Percentiles rank a stretch among this genome's conserved stretches.
phyloP scores from a whole-genome alignment of 2,329 filamentous ascomycete genomes.

The Colletotrichum karsti region DNA sequence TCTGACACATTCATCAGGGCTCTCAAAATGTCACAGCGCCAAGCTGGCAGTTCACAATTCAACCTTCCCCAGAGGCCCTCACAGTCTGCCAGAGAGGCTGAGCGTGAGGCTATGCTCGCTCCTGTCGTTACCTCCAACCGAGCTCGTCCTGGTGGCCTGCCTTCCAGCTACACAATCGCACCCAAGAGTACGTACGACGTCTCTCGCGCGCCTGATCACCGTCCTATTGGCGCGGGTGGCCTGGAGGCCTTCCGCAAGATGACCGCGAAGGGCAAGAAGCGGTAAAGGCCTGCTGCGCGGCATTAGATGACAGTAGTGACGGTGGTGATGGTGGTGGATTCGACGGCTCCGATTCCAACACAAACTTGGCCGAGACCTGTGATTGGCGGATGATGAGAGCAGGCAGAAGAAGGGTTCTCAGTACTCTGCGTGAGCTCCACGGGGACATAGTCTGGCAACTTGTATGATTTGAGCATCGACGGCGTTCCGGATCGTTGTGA shows the following conservation, averaged over 20 bases:
- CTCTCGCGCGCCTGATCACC: constrained; percentile 57
- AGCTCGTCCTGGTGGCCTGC: constrained; percentile 63
- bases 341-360: background rate
- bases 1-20: constrained; percentile 47
- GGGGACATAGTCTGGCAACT: background rate
- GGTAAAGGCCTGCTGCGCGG: constrained; percentile 1
- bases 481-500: constrained; percentile 17
- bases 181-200: constrained; percentile 70
- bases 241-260: constrained; percentile 73
- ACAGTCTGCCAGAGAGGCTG: constrained; percentile 53
- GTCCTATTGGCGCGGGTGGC: constrained; percentile 70
- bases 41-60: constrained; percentile 55
- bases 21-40: constrained; percentile 60
- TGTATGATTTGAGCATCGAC: constrained; percentile 17
- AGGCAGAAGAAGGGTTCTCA: background rate
- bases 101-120: constrained; percentile 66
- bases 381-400: background rate
- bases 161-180: constrained; percentile 66
- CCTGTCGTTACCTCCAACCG: constrained; percentile 64
- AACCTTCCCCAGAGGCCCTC: constrained; percentile 59
- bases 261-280: constrained; percentile 70
- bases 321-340: background rate
- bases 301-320: too few relatives aligned
- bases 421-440: background rate
- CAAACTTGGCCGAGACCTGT: background rate